Evolutionary conservation across 345 rosid genomes (phyloP).

Genomic region (Clarkia xantiana): DNA sequence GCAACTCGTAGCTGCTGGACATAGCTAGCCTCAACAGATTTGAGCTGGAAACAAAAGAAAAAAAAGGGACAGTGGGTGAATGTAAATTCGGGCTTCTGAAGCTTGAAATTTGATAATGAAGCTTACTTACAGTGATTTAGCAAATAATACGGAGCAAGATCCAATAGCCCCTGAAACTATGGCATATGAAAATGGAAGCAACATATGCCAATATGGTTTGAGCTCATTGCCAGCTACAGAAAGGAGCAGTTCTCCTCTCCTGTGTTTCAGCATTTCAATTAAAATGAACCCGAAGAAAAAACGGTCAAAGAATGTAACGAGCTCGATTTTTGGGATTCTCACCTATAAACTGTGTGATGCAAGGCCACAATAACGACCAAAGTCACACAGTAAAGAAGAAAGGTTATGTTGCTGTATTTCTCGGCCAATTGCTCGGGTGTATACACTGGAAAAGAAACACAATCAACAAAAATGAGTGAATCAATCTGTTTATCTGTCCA

Average conservation of each 20-base stretch:
- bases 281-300: neutral
- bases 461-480: neutral
- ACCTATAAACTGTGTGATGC: conserved; percentile 74
- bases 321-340: conserved; percentile 3
- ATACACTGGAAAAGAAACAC: conserved; percentile 42
- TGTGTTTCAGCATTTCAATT: conserved; percentile 12
- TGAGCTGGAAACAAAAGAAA: conserved; percentile 38
- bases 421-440: conserved; percentile 94
- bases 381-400: conserved; percentile 70
- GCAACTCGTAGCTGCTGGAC: conserved; percentile 75
- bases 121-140: conserved; percentile 87
- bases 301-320: neutral
- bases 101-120: too few relatives aligned
- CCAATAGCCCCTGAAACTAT: conserved; percentile 96
- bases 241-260: conserved; percentile 78
- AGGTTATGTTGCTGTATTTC: conserved; percentile 74
- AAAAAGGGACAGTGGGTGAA: conserved; percentile 10
- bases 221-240: conserved; percentile 59
- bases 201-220: conserved; percentile 67
- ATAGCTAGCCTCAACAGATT: conserved; percentile 86
- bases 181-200: conserved; percentile 95
- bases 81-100: too few relatives aligned
- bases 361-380: conserved; percentile 53
- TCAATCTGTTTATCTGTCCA: too few relatives aligned
- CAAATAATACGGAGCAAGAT: conserved; percentile 92